Conservation (phyloP, 192 early-diverging fungal species). For the Backusella sp. region DNA sequence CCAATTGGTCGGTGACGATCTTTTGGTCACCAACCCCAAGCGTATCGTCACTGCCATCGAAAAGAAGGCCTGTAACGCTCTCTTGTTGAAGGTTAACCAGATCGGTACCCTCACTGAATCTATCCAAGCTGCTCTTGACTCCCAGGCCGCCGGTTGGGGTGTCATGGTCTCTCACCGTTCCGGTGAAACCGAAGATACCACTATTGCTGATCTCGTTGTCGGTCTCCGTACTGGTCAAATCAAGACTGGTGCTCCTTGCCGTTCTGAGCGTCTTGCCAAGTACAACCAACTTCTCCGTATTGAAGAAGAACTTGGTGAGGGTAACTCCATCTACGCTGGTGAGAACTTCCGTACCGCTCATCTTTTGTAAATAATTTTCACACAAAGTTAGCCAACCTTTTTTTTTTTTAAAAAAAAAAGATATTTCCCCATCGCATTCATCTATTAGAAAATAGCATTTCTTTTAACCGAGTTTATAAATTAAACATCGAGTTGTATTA, state of each 20-base stretch:
- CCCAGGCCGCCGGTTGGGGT: slow-evolving; percentile 92
- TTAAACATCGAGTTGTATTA: too few relatives aligned
- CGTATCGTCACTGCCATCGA: slow-evolving; percentile 88
- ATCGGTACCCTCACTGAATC: slow-evolving; percentile 97
- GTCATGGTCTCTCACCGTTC: slow-evolving; percentile 99
- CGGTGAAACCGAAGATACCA: slow-evolving; percentile 96
- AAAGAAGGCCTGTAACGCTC: slow-evolving; percentile 91
- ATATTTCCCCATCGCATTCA: too few relatives aligned
- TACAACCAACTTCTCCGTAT: slow-evolving; percentile 99
- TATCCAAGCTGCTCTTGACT: slow-evolving; percentile 76
- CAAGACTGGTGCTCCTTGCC: slow-evolving; percentile 99
- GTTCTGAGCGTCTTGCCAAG: slow-evolving; percentile 96
- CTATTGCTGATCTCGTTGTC: slow-evolving; percentile 96
- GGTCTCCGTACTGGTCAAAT: slow-evolving; percentile 95
- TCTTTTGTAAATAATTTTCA: slow-evolving; percentile 44
- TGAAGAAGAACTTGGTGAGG: slow-evolving; percentile 90
- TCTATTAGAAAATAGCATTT: too few relatives aligned
- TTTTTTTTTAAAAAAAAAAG: too few relatives aligned
- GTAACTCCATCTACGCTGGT: slow-evolving; percentile 90
- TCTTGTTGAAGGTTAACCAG: slow-evolving; percentile 98
- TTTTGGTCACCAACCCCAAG: slow-evolving; percentile 96
- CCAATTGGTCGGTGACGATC: slow-evolving; percentile 80
- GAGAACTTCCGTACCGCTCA: slow-evolving; percentile 72
- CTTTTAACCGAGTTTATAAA: too few relatives aligned
- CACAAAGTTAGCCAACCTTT: too few relatives aligned